Evolutionary conservation across 331 rosid species (phyloP).

Genomic region (Arachis monticola): DNA sequence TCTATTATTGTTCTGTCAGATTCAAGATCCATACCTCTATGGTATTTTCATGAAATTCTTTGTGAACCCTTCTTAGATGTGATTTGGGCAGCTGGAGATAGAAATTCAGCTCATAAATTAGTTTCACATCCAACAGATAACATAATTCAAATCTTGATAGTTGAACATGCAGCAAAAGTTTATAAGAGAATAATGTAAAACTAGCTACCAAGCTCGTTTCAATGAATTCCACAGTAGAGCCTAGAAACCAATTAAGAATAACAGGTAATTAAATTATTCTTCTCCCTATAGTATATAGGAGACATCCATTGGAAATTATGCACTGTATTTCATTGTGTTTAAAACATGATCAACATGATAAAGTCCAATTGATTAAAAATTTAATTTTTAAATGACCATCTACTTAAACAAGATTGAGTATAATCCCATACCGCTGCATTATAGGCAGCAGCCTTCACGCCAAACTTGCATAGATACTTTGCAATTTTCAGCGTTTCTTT

Average conservation of each 20-base stretch:
- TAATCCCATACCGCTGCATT: slow-evolving; percentile 74
- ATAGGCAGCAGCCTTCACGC: slow-evolving; percentile 95
- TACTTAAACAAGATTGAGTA: slow-evolving; percentile 32
- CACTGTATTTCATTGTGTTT: slow-evolving; percentile 15
- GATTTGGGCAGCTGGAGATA: slow-evolving; percentile 67
- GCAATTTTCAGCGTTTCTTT: no score
- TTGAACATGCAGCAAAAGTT: slow-evolving; percentile 21
- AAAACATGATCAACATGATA: not conserved
- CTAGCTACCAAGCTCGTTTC: slow-evolving; percentile 21
- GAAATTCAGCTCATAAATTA: slow-evolving; percentile 44
- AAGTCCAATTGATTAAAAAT: slow-evolving; percentile 26
- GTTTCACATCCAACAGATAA: slow-evolving; percentile 19
- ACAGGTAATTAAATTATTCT: slow-evolving; percentile 6
- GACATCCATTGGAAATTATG: slow-evolving; percentile 15
- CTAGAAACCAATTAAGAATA: slow-evolving; percentile 10
- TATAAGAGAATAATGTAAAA: slow-evolving; percentile 5
- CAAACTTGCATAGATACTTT: slow-evolving; percentile 10
- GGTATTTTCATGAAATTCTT: slow-evolving; percentile 34
- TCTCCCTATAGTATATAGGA: not conserved
- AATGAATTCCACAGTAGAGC: slow-evolving; percentile 27
- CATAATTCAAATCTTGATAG: not conserved
- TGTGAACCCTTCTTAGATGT: slow-evolving; percentile 82
- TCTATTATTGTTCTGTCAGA: no score
- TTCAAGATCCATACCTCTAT: no score
- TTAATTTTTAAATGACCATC: slow-evolving; percentile 13